Evolutionary conservation across 2,329 filamentous ascomycete species (phyloP), one percentile per base, ranked within the genome.

Genomic region (Emmonsia crescens): DNA sequence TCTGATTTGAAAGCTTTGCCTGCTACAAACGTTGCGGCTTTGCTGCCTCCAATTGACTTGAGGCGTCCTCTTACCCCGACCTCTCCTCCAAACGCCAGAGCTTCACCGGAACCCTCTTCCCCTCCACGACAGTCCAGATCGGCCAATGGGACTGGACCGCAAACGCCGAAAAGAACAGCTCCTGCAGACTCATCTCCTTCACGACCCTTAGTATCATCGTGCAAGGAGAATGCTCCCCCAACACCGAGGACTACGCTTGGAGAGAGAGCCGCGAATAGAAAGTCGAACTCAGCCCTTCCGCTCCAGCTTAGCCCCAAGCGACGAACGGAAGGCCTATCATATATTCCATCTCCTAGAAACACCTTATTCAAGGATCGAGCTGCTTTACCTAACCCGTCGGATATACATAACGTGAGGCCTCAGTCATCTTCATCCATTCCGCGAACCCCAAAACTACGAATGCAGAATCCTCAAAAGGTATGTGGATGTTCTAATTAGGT

Each of bases 1-100:
- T 96, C 92, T 4, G 93, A 97, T 73, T 80, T 97, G 56, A 88
- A 85, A 67, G 82, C 79, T 61, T 78, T 89, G 21, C 86, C 93
- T 75, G 82, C 73, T 36, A 72, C 81, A 48, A 80, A 86, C 9
- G 82, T 78, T 75, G 51, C 63, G 9, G 69, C 72, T 14, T 65
- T 68, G 44, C 61, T 72, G 19, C 75, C 74, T 12, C 66, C 72
- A 12, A 68, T 67, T 46, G 69, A 73, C 24, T 60, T 66, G 27
- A 67, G 79, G 72, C 69, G 76, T 67, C 74, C 76, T 36, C 66
- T 72, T 62, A 72, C 74, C 42, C 71, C 73, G 58, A 58, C 65
- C 49, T 70, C 68, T 38, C 62, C 68, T 42, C 38, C 64, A 14
- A 62, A 59, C 52, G 31, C 46, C 27, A 61, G 48, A 19, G 21